phyloP scores from a whole-genome alignment of 352 stramenopile genomes.

The Phytophthora sp. region DNA sequence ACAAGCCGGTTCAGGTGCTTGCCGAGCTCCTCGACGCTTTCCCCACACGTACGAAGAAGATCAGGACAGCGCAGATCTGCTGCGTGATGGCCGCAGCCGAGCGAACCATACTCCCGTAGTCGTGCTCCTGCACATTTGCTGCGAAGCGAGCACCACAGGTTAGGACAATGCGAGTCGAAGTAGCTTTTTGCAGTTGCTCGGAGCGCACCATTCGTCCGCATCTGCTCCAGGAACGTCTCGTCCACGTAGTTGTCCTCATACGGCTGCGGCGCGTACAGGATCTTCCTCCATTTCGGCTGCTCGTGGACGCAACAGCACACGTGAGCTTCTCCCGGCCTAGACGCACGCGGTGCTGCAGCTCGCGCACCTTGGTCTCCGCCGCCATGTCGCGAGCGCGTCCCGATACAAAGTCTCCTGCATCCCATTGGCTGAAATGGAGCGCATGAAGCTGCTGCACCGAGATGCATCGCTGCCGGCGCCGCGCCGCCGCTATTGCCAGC shows the following conservation, averaged over 20 bases:
- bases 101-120: slow-evolving; percentile 88
- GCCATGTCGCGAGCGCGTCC: too few relatives aligned
- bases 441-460: too few relatives aligned
- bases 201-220: slow-evolving; percentile 86
- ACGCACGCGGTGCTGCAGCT: not conserved
- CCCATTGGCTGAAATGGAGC: slow-evolving; percentile 22
- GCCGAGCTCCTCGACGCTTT: too few relatives aligned
- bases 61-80: slow-evolving; percentile 88
- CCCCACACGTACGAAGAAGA: slow-evolving; percentile 93
- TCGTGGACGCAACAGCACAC: not conserved
- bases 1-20: too few relatives aligned
- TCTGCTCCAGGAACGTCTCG: slow-evolving; percentile 89
- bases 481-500: too few relatives aligned
- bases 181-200: not conserved
- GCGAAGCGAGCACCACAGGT: not conserved
- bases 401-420: too few relatives aligned
- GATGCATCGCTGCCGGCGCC: too few relatives aligned
- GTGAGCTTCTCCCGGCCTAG: not conserved
- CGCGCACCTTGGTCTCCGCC: slow-evolving; percentile 19
- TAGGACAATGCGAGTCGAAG: not conserved
- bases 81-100: slow-evolving; percentile 86
- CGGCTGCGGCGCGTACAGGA: slow-evolving; percentile 87
- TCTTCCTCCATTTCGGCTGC: slow-evolving; percentile 78
- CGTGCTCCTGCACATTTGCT: slow-evolving; percentile 85
- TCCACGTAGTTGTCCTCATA: slow-evolving; percentile 93